Percentiles rank a stretch among this genome's conserved stretches.
phyloP scores from a whole-genome alignment of 2,329 filamentous ascomycete species.

The Rutstroemia sydowiana region DNA sequence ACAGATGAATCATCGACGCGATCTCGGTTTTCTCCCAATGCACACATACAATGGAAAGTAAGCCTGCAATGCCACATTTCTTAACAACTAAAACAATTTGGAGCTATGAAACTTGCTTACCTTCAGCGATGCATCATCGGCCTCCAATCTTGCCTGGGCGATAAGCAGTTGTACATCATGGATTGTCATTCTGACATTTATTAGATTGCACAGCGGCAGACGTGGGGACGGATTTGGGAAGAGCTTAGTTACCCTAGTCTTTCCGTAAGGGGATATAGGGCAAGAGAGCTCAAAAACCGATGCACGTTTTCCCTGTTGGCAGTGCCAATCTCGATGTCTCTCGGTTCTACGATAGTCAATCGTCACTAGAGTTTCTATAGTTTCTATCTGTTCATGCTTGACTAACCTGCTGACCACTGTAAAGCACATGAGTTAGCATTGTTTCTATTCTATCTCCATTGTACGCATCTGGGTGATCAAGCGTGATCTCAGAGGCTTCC shows the following conservation, averaged over 20 bases:
- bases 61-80: conserved; percentile 31
- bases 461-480: no score
- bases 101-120: conserved; percentile 30
- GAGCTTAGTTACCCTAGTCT: conserved; percentile 18
- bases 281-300: conserved; percentile 46
- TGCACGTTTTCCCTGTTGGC: conserved; percentile 49
- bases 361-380: neutral
- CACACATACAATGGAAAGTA: conserved; percentile 60
- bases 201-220: conserved; percentile 13
- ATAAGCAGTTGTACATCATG: conserved; percentile 51
- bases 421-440: no score
- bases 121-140: conserved; percentile 47
- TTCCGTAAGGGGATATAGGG: conserved; percentile 46
- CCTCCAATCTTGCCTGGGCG: conserved; percentile 47
- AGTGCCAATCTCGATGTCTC: conserved; percentile 45
- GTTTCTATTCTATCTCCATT: no score
- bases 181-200: conserved; percentile 42
- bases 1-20: conserved; percentile 7
- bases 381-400: neutral
- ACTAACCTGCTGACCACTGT: conserved; percentile 56
- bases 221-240: no score
- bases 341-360: conserved; percentile 35
- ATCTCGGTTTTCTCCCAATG: conserved; percentile 50
- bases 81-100: conserved; percentile 2
- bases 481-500: no score